Evolutionary conservation across 2,329 filamentous ascomycete genomes (phyloP), one percentile per base, ranked within the genome.

Genomic region (Colletotrichum kahawae): DNA sequence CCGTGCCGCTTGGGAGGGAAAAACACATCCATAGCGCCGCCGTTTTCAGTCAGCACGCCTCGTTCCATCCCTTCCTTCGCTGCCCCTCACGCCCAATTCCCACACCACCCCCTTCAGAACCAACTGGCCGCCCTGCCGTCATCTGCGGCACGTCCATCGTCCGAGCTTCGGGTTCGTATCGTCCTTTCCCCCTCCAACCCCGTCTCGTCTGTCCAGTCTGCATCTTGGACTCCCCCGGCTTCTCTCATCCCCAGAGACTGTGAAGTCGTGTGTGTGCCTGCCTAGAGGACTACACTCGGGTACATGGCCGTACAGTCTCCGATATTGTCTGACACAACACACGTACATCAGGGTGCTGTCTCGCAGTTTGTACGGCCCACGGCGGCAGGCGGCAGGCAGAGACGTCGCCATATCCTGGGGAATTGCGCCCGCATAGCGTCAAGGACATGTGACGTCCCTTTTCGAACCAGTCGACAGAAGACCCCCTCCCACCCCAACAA

Each of bases 1-100:
- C 38, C 29, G 16, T 29, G 38, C 29, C 51, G 24, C 51, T 54
- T 21, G 36, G 59, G 36, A 43, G 38, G 24, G 24, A 71, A 60
- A 51, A 60, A 51, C 29, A 54, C 31, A 43, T 33, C 24, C 56
- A 34, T 29, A 57, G 62, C 62, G 54, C 56, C 72, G 62, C 60
- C 68, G 68, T 75, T 67, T 63, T 71, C 68, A 67, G 72, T 67
- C 63, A 38, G 33, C 33, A 54, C 57, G 60, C 71, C 68, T 51
- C 31, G 31, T 59, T 59, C 51, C 63, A 71, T 71, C 33, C 56
- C 68, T 67, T 62, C 56, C 34, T 74, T 70, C 51, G 13, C 56
- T 63, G 54, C 64, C 43, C 24, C 43, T 60, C 65, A 57, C 36
- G 34, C 66, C 24, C 24, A 54, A 48, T 36, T 64, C 8, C 24